Base-by-base conservation (phyloP, 2,329 filamentous ascomycete species). In the Curvularia sp. region DNA sequence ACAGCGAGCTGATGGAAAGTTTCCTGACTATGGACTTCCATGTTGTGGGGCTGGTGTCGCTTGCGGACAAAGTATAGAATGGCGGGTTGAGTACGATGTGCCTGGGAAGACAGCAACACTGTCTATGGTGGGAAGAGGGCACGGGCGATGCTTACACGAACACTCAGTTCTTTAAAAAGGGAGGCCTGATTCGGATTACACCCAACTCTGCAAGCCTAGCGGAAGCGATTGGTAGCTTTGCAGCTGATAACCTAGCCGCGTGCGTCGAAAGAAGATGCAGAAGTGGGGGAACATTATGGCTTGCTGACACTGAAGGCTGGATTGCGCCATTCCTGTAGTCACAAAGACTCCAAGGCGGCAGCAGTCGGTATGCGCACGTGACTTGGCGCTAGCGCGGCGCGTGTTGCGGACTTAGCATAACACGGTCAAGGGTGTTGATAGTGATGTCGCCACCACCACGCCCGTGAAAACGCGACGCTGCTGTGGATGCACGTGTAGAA, bases 341-440 rank as follows among this genome's bases (percentile, higher is more conserved):
- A 21, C 32, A 36, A 55, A 27, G 10, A 45, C 27, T 49, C 36
- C 25, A 10, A 18, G 49, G 23, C 36, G 53, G 41, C 36, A 39
- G 10, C 27, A 45, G 32, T 39, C 39, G 39, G 47, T 46, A 48
- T 43, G 42, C 25, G 67, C 71, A 74, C 73, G 72, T 75, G 73
- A 52, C 19, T 53, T 58, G 65, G 68, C 60, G 67, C 55, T 66
- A 57, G 60, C 61, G 55, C 61, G 57, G 66, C 69, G 67, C 68
- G 70, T 43, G 41, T 63, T 21, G 34, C 27, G 42, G 47, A 43
- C 43, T 57, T 57, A 39, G 53, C 56, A 64, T 65, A 61, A 72
- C 65, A 70, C 63, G 62, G 63, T 51, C 61, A 58, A 56, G 42
- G 50, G 19, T 45, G 49, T 49, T 12, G 48, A 30, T 59, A 27